Evolutionary conservation across 169 alveolate species (phyloP).

Genomic region (Perkinsus chesapeaki): DNA sequence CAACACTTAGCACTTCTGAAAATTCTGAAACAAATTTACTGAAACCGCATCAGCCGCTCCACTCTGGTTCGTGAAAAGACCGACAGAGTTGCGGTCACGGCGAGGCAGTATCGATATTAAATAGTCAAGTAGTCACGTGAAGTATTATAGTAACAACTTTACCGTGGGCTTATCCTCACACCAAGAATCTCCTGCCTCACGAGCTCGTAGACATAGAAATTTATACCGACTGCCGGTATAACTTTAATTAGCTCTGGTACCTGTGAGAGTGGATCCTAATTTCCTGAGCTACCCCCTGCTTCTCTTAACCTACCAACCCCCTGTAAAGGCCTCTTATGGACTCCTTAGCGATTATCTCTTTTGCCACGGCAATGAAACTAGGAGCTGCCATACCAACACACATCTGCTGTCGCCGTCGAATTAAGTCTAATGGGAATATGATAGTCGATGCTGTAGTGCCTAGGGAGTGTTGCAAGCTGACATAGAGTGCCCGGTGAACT

Average conservation of each 20-base stretch:
- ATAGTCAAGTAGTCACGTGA: too few relatives aligned
- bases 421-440: background rate
- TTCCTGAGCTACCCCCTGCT: background rate
- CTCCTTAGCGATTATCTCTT: background rate
- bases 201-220: conserved; percentile 5
- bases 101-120: too few relatives aligned
- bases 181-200: background rate
- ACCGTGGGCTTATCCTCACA: background rate
- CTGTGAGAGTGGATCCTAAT: background rate
- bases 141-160: too few relatives aligned
- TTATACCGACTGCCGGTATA: conserved; percentile 5
- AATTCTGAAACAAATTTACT: too few relatives aligned
- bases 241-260: conserved; percentile 8
- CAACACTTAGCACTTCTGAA: too few relatives aligned
- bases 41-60: too few relatives aligned
- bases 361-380: background rate
- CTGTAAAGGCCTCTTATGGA: background rate
- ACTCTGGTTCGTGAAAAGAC: too few relatives aligned
- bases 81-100: too few relatives aligned
- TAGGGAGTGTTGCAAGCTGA: background rate
- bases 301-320: background rate
- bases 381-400: background rate
- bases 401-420: conserved; percentile 8
- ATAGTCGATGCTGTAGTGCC: background rate
- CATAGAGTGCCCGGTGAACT: background rate